A percentile compares a stretch with the other conserved stretches of the same genome.
Conservation (phyloP, 495 filamentous ascomycete species). For the Penicillium argentinense region DNA sequence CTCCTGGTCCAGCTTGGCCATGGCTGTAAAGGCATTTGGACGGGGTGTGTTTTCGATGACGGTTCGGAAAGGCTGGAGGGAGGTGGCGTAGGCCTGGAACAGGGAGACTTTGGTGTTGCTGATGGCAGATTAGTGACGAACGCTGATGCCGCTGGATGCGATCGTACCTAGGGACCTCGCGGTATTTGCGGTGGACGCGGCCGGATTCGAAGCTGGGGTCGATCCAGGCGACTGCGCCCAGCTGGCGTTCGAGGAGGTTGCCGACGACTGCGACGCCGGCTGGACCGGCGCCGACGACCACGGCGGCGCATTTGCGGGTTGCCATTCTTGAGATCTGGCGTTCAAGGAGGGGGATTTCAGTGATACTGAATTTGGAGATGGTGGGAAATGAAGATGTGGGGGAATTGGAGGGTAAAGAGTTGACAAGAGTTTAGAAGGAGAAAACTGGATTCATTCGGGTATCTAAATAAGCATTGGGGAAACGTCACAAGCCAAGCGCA, state of each 20-base stretch:
- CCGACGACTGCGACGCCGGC: slow-evolving; percentile 57
- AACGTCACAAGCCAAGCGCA: slow-evolving; percentile 4
- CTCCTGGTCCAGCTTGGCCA: slow-evolving; percentile 53
- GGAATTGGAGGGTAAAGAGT: background rate
- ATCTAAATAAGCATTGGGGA: slow-evolving; percentile 17
- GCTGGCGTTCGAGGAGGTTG: slow-evolving; percentile 54
- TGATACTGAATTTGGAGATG: slow-evolving; percentile 1
- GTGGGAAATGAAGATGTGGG: background rate
- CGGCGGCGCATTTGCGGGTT: slow-evolving; percentile 43
- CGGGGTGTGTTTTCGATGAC: slow-evolving; percentile 43
- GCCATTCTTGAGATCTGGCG: slow-evolving; percentile 23
- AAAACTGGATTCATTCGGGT: slow-evolving; percentile 23
- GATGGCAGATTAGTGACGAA: slow-evolving; percentile 15
- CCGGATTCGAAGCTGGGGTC: slow-evolving; percentile 54
- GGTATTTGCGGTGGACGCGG: slow-evolving; percentile 52
- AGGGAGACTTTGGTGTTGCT: slow-evolving; percentile 53
- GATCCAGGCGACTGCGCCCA: slow-evolving; percentile 52
- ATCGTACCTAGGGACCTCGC: slow-evolving; percentile 56
- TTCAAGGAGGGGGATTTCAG: background rate
- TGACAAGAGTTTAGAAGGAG: background rate
- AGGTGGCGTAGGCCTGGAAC: slow-evolving; percentile 52
- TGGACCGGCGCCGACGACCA: slow-evolving; percentile 58
- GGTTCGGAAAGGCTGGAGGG: slow-evolving; percentile 46
- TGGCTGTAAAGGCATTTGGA: slow-evolving; percentile 52
- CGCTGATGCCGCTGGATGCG: background rate